Evolutionary conservation across 257 asterid species (phyloP).

Genomic region (Leptodermis oblonga): DNA sequence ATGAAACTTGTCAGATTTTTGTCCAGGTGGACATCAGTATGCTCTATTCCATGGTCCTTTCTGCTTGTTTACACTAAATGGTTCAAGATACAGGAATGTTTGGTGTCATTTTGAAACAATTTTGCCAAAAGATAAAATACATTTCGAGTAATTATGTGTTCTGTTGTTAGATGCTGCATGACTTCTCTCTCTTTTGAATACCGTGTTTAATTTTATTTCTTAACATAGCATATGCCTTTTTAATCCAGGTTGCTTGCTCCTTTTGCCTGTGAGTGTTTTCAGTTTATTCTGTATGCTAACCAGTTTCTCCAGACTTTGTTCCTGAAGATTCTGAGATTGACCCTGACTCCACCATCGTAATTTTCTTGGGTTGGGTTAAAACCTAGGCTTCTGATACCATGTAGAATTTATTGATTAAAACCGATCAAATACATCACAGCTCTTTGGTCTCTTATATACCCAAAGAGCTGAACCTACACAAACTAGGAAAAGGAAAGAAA

Average conservation of each 20-base stretch:
- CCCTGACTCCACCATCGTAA: too few relatives aligned
- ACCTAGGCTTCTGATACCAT: too few relatives aligned
- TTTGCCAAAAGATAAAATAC: background rate
- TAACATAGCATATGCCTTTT: background rate
- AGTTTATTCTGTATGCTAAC: conserved; percentile 77
- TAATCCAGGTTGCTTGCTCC: conserved; percentile 73
- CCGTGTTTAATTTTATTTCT: conserved; percentile 14
- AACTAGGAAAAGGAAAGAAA: too few relatives aligned
- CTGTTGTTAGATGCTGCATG: background rate
- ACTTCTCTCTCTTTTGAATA: background rate
- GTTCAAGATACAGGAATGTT: background rate
- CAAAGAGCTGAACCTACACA: too few relatives aligned
- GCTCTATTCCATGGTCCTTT: conserved; percentile 39
- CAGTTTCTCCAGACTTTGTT: too few relatives aligned
- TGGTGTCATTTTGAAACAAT: background rate
- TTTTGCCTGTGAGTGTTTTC: conserved; percentile 64
- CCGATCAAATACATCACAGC: too few relatives aligned
- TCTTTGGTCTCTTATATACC: too few relatives aligned
- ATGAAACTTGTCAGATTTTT: conserved; percentile 53
- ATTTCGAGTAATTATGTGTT: background rate
- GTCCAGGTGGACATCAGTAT: conserved; percentile 93
- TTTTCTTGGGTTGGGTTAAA: too few relatives aligned
- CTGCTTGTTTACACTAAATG: conserved; percentile 1
- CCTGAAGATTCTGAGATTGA: too few relatives aligned
- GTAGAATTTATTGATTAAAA: too few relatives aligned